Evolutionary conservation across 345 rosid genomes (phyloP).

Genomic region (Gossypium mustelinum): DNA sequence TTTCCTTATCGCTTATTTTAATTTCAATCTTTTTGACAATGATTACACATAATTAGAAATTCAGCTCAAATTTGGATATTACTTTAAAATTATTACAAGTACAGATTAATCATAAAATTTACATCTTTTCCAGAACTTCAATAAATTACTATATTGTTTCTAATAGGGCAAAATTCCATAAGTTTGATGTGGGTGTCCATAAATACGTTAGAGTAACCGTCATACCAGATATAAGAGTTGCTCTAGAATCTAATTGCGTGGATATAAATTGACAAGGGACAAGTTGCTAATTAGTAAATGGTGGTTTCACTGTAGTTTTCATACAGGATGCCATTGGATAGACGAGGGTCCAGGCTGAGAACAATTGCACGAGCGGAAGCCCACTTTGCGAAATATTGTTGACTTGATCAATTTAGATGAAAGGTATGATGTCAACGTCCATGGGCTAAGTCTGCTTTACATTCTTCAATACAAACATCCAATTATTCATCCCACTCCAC

Average conservation of each 20-base stretch:
- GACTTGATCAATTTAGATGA: not conserved
- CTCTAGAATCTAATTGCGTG: no score
- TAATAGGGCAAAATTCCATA: no score
- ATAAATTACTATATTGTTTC: no score
- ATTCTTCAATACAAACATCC: no score
- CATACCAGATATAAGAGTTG: no score
- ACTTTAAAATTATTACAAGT: not conserved
- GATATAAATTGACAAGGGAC: not conserved
- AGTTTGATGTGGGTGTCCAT: no score
- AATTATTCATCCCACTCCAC: no score
- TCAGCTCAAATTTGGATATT: no score
- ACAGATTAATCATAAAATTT: not conserved
- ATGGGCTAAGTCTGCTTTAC: no score
- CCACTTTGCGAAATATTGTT: not conserved
- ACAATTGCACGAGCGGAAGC: not conserved
- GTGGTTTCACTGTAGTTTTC: not conserved
- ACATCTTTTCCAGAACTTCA: no score
- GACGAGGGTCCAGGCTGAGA: not conserved
- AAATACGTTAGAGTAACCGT: no score
- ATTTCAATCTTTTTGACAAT: not conserved
- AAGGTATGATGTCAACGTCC: slow-evolving; percentile 2
- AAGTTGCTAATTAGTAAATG: not conserved
- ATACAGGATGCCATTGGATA: not conserved
- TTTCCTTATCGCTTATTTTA: not conserved
- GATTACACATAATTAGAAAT: no score